Evolutionary conservation across 129 eudicot species (phyloP), one percentile per base, ranked within the genome.

Genomic region (Rutidosis leptorrhynchoides): DNA sequence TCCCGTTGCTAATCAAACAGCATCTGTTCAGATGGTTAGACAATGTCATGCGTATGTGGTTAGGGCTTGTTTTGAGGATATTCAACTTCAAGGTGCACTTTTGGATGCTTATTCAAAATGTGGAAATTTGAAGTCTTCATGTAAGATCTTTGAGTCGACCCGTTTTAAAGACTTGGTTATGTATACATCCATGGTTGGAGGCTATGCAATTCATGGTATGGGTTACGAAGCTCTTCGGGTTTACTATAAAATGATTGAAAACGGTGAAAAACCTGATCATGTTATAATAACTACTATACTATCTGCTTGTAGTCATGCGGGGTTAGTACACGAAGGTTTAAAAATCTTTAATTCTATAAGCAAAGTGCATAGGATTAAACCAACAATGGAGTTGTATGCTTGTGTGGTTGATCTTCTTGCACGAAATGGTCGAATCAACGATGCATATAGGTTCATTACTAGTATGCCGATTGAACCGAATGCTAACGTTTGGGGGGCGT

Each of bases 351-450:
- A 78, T 68, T 85, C 95, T 35, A 73, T 92, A 67, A 82, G 80
- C 19, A 46, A 79, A 52, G 68, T 79, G 64, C 71, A 81, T 59
- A 63, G 69, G 29, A 55, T 88, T 46, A 67, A 83, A 65, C 95
- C 96, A 11, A 88, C 83, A 12, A 82, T 83, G 87, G 96, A 92
- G 71, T 95, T 81, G 30, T 88, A 85, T 78, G 89, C 89, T 32
- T 92, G 95, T 78, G 83, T 85, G 75, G 95, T 92, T 46, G 98
- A 92, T 82, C 96, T 92, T 67, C 91, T 92, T 68, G 89, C 91
- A 33, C 83, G 98, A 43, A 86, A 80, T 30, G 96, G 96, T 19
- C 77, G 82, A 43, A 76, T 88, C 7, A 69, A 59, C 24, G 98
- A 92, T 24, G 98, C 98, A 14, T 88, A 85, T 65, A 27, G 58